Conservation (phyloP, 2,329 filamentous ascomycete species). For the Rhynchosporium secalis region DNA sequence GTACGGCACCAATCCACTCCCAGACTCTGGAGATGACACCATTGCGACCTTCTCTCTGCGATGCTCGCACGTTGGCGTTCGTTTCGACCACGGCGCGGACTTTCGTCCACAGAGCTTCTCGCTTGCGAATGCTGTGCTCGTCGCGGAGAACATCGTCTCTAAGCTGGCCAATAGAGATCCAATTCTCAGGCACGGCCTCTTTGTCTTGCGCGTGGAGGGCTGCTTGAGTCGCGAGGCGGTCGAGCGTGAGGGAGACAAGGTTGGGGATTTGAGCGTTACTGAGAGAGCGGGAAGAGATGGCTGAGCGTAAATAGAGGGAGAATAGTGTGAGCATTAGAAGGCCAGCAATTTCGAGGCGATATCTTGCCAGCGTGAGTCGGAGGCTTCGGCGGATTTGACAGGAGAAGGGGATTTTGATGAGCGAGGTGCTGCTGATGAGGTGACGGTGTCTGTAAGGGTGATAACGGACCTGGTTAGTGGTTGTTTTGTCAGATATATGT, state of each 20-base stretch:
- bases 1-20: constrained; percentile 67
- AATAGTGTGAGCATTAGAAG: constrained; percentile 56
- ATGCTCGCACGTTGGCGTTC: constrained; percentile 85
- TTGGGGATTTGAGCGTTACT: constrained; percentile 70
- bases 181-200: constrained; percentile 68
- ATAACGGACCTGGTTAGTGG: constrained; percentile 84
- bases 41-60: constrained; percentile 66
- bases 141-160: constrained; percentile 86
- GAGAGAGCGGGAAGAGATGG: constrained; percentile 61
- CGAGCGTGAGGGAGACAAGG: constrained; percentile 81
- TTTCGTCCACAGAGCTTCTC: constrained; percentile 80
- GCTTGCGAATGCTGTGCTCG: constrained; percentile 72
- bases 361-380: constrained; percentile 77
- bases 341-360: constrained; percentile 77
- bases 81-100: constrained; percentile 85
- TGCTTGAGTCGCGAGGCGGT: constrained; percentile 80
- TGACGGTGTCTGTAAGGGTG: constrained; percentile 70
- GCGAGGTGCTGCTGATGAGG: constrained; percentile 79
- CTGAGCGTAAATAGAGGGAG: constrained; percentile 62
- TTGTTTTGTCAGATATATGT: constrained; percentile 51
- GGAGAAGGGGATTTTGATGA: constrained; percentile 85
- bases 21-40: constrained; percentile 67
- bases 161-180: constrained; percentile 84
- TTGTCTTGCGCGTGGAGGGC: constrained; percentile 69
- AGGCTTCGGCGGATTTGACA: constrained; percentile 78